phyloP scores from a whole-genome alignment of 805 yeast genomes.

The Candida nonsorbophila region DNA sequence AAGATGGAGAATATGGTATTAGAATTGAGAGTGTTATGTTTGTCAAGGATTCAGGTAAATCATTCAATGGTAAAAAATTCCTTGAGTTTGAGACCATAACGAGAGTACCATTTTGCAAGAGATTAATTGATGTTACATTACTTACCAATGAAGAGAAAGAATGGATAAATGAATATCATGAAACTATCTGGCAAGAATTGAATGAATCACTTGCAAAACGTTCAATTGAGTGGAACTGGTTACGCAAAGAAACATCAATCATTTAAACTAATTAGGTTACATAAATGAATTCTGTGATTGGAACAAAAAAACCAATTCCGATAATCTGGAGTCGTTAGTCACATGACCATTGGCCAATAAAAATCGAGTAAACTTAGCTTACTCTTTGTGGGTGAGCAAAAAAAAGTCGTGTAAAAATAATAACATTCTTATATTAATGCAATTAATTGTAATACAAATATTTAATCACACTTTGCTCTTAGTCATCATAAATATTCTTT shows the following conservation, averaged over 20 bases:
- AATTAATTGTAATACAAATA: too few species aligned
- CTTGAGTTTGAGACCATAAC: conserved; percentile 81
- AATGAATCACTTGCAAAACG: conserved; percentile 29
- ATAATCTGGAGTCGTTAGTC: too few species aligned
- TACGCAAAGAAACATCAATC: conserved; percentile 39
- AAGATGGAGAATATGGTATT: conserved; percentile 56
- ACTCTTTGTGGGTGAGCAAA: too few species aligned
- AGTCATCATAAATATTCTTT: too few species aligned
- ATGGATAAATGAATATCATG: conserved; percentile 70
- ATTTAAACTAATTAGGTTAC: not conserved
- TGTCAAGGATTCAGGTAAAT: conserved; percentile 35
- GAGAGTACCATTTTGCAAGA: conserved; percentile 71
- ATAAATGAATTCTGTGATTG: not conserved
- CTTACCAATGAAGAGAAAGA: conserved; percentile 56
- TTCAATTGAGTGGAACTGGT: conserved; percentile 42
- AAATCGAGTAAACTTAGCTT: too few species aligned
- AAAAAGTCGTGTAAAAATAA: too few species aligned
- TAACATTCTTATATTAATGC: too few species aligned
- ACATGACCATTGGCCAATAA: too few species aligned
- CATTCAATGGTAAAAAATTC: conserved; percentile 51
- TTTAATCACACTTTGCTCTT: too few species aligned
- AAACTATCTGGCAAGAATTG: conserved; percentile 48
- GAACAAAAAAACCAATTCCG: not conserved
- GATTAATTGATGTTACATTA: conserved; percentile 58
- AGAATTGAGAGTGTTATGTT: conserved; percentile 50